Evolutionary conservation across 257 asterid genomes (phyloP).

Genomic region (Leptodermis oblonga): DNA sequence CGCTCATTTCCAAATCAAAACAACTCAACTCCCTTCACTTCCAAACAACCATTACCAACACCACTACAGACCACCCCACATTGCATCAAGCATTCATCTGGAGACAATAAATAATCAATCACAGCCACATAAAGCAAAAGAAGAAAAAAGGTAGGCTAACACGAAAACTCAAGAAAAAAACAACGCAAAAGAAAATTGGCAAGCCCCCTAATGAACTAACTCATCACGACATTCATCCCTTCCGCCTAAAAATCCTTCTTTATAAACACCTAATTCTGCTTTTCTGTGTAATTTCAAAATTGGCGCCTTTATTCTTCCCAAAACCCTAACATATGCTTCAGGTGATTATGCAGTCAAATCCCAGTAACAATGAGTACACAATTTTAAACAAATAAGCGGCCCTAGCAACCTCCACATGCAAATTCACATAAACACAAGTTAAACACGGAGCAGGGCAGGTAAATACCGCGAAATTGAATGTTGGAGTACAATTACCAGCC

Average conservation of each 20-base stretch:
- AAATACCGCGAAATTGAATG: background rate
- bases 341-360: background rate
- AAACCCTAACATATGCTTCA: conserved; percentile 17
- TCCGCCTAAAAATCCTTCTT: background rate
- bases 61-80: background rate
- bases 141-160: background rate
- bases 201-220: background rate
- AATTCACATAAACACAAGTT: background rate
- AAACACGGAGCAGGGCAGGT: background rate
- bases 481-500: background rate
- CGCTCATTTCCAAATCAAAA: conserved; percentile 13
- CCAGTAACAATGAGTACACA: background rate
- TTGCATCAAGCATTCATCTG: background rate
- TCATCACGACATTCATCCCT: background rate
- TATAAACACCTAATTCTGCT: conserved; percentile 3
- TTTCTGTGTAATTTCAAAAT: conserved; percentile 12
- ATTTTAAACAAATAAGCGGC: background rate
- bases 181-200: background rate
- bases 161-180: background rate
- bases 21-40: background rate
- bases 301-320: conserved; percentile 19
- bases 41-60: conserved; percentile 1
- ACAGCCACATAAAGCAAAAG: background rate
- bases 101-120: background rate
- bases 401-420: background rate